Conservation (phyloP, 331 rosid species). For the Quercus phellos region DNA sequence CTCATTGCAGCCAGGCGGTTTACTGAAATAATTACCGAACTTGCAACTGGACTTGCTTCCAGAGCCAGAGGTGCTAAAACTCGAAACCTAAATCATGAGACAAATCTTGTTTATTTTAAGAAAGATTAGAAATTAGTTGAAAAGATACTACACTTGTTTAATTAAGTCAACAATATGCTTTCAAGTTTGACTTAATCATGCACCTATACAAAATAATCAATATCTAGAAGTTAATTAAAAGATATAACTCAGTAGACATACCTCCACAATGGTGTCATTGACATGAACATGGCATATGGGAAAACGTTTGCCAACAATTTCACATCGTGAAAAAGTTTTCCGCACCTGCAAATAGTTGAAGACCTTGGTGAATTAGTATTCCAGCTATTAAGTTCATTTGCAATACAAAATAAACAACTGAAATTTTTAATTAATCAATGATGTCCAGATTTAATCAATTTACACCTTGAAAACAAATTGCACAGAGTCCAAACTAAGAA, state of each 20-base stretch:
- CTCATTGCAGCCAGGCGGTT: slow-evolving; percentile 47
- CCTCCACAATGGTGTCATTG: slow-evolving; percentile 68
- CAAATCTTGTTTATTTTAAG: slow-evolving; percentile 14
- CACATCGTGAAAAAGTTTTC: slow-evolving; percentile 76
- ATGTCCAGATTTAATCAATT: background rate
- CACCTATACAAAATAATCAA: background rate
- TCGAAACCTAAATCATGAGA: slow-evolving; percentile 59
- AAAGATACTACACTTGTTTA: background rate
- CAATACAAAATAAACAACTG: background rate
- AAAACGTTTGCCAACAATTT: slow-evolving; percentile 75
- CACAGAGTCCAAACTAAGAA: background rate
- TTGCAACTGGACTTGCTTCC: slow-evolving; percentile 18
- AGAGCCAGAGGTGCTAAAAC: slow-evolving; percentile 51
- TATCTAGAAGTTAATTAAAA: background rate
- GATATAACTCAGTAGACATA: slow-evolving; percentile 11
- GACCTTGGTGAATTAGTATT: slow-evolving; percentile 1
- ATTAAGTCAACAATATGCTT: background rate
- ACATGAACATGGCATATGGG: slow-evolving; percentile 89
- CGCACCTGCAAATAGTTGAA: slow-evolving; percentile 47
- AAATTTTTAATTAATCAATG: background rate
- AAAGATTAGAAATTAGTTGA: background rate
- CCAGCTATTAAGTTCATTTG: background rate
- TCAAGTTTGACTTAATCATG: background rate
- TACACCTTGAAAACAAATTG: background rate
- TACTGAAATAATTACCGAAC: slow-evolving; percentile 23